A percentile compares a stretch with the other conserved stretches of the same genome.
phyloP scores from a whole-genome alignment of 768 basidiomycete species.

The Podaxis pistillaris region DNA sequence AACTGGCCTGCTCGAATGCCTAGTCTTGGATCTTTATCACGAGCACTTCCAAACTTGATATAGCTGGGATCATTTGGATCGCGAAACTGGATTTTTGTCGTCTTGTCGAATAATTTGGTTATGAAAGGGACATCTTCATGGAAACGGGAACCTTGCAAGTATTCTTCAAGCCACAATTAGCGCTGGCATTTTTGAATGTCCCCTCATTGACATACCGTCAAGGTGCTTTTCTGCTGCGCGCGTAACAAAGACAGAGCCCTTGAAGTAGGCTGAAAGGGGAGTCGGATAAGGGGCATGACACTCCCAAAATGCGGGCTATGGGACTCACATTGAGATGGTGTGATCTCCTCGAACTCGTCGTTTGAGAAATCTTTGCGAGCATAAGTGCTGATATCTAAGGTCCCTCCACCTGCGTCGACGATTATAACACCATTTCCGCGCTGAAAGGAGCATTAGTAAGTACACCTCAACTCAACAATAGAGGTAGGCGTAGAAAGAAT shows the following conservation, averaged over 20 bases:
- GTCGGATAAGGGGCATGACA: too few species aligned
- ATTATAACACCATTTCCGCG: constrained; percentile 20
- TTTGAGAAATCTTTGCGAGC: constrained; percentile 19
- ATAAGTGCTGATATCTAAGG: constrained; percentile 56
- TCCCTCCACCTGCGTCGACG: constrained; percentile 63
- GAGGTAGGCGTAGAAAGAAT: not conserved
- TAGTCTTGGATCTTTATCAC: constrained; percentile 33
- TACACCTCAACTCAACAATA: not conserved
- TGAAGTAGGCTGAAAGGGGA: constrained; percentile 33
- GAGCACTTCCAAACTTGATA: constrained; percentile 40
- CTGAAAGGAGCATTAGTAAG: not conserved
- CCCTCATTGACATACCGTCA: constrained; percentile 23
- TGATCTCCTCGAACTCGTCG: constrained; percentile 41
- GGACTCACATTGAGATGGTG: constrained; percentile 36
- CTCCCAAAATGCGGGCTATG: not conserved
- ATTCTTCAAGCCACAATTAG: constrained; percentile 22
- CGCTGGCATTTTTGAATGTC: not conserved
- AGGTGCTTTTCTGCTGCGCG: constrained; percentile 33
- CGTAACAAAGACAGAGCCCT: constrained; percentile 48
- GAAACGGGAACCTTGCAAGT: constrained; percentile 36
- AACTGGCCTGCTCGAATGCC: constrained; percentile 43
- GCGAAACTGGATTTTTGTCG: constrained; percentile 41
- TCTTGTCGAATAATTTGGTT: constrained; percentile 38
- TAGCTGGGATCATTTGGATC: constrained; percentile 33
- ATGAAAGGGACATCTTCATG: constrained; percentile 37